Evolutionary conservation across 1,284 basidiomycete genomes (phyloP).

Genomic region (Tremellales sp.): DNA sequence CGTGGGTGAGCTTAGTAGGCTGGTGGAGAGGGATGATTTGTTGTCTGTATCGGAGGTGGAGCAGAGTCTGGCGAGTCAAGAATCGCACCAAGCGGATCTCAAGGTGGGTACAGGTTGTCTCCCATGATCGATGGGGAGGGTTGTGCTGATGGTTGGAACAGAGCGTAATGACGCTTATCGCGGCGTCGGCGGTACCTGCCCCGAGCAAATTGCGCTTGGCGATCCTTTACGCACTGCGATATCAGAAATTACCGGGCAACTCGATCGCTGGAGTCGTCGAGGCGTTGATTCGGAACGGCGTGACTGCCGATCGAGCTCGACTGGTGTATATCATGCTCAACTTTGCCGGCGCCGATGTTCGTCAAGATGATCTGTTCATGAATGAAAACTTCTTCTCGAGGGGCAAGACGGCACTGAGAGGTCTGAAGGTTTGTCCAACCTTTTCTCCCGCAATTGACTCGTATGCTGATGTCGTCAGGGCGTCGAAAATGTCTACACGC

Average conservation of each 20-base stretch:
- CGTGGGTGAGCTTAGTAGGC: slow-evolving; percentile 88
- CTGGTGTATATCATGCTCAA: slow-evolving; percentile 92
- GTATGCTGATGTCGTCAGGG: slow-evolving; percentile 57
- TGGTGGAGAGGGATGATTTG: slow-evolving; percentile 80
- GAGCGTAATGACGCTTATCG: slow-evolving; percentile 73
- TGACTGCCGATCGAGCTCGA: slow-evolving; percentile 75
- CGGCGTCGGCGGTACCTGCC: slow-evolving; percentile 62
- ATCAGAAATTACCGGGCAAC: slow-evolving; percentile 83
- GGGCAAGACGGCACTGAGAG: slow-evolving; percentile 91
- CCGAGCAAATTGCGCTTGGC: slow-evolving; percentile 86
- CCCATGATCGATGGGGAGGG: neutral
- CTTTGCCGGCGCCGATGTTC: slow-evolving; percentile 88
- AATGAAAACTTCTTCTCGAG: slow-evolving; percentile 93
- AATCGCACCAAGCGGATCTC: slow-evolving; percentile 74
- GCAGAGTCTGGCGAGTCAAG: slow-evolving; percentile 89
- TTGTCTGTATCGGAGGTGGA: slow-evolving; percentile 92
- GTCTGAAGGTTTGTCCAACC: slow-evolving; percentile 65
- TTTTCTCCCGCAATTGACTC: neutral
- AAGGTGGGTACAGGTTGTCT: slow-evolving; percentile 55
- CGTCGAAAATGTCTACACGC: slow-evolving; percentile 98
- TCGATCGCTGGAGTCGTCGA: slow-evolving; percentile 82
- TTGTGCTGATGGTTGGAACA: slow-evolving; percentile 43
- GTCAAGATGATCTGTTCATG: slow-evolving; percentile 96
- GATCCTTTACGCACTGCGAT: slow-evolving; percentile 91
- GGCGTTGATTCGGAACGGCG: slow-evolving; percentile 73